Conservation (phyloP, 2,329 filamentous ascomycete genomes). For the Pyricularia sp. region DNA sequence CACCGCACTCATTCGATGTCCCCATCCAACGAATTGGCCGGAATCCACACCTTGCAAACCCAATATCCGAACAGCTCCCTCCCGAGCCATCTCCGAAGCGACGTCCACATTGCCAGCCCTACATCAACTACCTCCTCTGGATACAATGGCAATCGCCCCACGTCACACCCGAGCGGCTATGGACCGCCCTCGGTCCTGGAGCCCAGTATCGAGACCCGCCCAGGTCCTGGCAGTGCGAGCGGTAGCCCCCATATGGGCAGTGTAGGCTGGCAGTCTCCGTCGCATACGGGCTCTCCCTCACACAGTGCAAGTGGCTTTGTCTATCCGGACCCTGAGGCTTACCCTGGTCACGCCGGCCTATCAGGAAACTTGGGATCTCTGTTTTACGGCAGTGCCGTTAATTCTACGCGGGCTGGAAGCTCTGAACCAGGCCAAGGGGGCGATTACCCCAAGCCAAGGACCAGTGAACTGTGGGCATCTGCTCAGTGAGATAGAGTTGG, state of each 20-base stretch:
- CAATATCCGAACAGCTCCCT: slow-evolving; percentile 75
- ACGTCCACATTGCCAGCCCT: slow-evolving; percentile 63
- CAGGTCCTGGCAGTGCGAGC: slow-evolving; percentile 61
- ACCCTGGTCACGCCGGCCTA: slow-evolving; percentile 42
- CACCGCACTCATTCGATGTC: slow-evolving; percentile 74
- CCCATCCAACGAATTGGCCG: slow-evolving; percentile 64
- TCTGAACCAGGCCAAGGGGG: slow-evolving; percentile 53
- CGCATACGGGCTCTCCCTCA: slow-evolving; percentile 62
- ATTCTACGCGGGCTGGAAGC: slow-evolving; percentile 64
- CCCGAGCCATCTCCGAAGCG: slow-evolving; percentile 70
- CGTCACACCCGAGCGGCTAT: slow-evolving; percentile 77
- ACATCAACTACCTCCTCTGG: slow-evolving; percentile 56
- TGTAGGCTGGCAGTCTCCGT: slow-evolving; percentile 80
- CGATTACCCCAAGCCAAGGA: slow-evolving; percentile 49
- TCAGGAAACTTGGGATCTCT: slow-evolving; percentile 46
- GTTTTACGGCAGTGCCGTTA: slow-evolving; percentile 58
- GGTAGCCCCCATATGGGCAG: slow-evolving; percentile 63
- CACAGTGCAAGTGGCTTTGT: slow-evolving; percentile 59
- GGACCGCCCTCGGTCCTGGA: slow-evolving; percentile 80
- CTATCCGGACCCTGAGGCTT: slow-evolving; percentile 76
- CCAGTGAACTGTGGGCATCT: slow-evolving; percentile 42
- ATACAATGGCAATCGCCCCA: slow-evolving; percentile 56
- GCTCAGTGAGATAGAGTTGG: slow-evolving; percentile 26
- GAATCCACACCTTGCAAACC: slow-evolving; percentile 59
- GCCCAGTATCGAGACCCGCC: slow-evolving; percentile 71